These are phyloP conservation scores for Spatholobus suberectus DNA, from an alignment of 306 rosid species.

Conservation along the genomic window DNA sequence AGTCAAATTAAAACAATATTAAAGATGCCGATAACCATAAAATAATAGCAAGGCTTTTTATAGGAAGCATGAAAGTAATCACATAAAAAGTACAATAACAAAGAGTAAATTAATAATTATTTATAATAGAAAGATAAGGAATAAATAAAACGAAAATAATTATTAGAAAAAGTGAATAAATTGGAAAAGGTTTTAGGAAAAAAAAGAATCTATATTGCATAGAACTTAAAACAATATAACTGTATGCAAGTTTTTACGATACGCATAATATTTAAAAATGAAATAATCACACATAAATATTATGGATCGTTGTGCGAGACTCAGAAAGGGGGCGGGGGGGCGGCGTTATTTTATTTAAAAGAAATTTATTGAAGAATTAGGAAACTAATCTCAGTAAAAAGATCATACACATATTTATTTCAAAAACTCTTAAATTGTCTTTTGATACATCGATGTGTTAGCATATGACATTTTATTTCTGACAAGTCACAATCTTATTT, in stretches of 20 bases:
- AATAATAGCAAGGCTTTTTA: not conserved
- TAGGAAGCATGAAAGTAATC: not conserved
- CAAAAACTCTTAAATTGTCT: not conserved
- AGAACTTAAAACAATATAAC: not conserved
- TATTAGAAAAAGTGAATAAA: not conserved
- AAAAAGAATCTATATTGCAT: not conserved
- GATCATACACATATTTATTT: not conserved
- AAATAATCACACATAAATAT: not conserved
- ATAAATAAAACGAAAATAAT: not conserved
- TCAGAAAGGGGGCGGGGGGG: not conserved
- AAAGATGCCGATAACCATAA: not conserved
- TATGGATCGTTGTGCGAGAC: not conserved
- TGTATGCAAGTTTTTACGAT: not conserved
- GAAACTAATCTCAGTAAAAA: not conserved
- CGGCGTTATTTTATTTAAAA: not conserved
- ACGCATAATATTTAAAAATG: not conserved
- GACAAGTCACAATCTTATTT: not conserved
- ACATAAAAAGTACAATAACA: not conserved
- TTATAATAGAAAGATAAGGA: not conserved
- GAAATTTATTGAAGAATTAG: not conserved
- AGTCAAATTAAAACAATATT: not conserved
- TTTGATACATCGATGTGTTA: not conserved
- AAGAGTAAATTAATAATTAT: not conserved
- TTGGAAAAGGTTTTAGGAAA: not conserved
- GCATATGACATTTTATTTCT: not conserved